Base-by-base conservation (phyloP, 441 rosid species). In the Erodium moschatum region DNA sequence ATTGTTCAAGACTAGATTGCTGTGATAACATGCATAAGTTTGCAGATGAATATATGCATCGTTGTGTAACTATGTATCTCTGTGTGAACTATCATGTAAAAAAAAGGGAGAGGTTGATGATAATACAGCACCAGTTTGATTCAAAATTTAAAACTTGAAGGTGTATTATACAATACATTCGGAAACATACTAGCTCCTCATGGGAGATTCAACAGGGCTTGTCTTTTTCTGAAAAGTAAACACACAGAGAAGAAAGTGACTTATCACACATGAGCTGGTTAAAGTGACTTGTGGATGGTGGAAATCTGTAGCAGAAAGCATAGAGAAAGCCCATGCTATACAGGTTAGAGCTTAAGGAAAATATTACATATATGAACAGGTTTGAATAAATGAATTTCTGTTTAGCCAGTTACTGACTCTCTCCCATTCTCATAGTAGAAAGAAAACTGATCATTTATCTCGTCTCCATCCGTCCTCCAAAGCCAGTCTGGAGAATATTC, bases 381-480 rank as follows among this genome's bases (percentile, higher is more conserved):
- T 66, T 71, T 66, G 71, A 83, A 82, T 81, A 76, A 88, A 84
- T 82, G 80, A 81, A 80, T 81, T 81, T 75, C 75, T 75, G 82
- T 72, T 74, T 80, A 86, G 80, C 85, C 87, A 66, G 77, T 81
- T 73, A 84, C 70, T 79, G 70, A 70, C 15, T 77, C 65, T 67
- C 74, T 78, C 74, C 78, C 83, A 21, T 70, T 60, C 38, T 76
- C 86, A 60, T 77, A 80, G 69, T 70, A 50, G 70, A 81, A 21
- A 68, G 80, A 72, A 64, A 82, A 75, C 71, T 75, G 85, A 72
- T 80, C 72, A 68, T 60, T 68, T 58, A 29, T 62, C 69, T 81
- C 86, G 67, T 86, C 96, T 69, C 69, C 90, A 40, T 83, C 84
- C 71, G 82, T 81, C 72, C 72, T 85, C 99, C 97, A 94, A 1